Evolutionary conservation across 345 rosid species (phyloP), one percentile per base, ranked within the genome.

Genomic region (Bruguiera parviflora): DNA sequence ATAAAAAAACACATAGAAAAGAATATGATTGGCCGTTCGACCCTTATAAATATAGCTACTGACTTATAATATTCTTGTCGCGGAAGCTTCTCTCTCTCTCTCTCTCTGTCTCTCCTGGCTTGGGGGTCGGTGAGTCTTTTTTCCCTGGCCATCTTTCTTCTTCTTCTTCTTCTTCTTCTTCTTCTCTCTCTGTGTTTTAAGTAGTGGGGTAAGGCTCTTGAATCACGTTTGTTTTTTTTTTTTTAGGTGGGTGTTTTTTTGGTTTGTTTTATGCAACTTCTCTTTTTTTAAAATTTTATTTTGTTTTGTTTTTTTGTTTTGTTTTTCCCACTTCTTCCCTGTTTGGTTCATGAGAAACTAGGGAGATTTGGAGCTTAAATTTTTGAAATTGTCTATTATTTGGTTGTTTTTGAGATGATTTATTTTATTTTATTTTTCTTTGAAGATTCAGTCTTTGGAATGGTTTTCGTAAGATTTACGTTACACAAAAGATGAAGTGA

Each of bases 271-370:
- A 8, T 21, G 6, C 8, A 11, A 10, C 0, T 6, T 9, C 0
- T 6, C 5, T 21, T 64, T 47, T 19, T 18, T 5, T n/a, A 3
- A 2, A 2, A 6, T 28, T 18, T n/a, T 52, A n/a, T n/a, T n/a
- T n/a, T n/a, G n/a, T n/a, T n/a, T n/a, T n/a, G n/a, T n/a, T n/a
- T n/a, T n/a, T n/a, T n/a, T n/a, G n/a, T n/a, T n/a, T n/a, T n/a
- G n/a, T 61, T 2, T 43, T 28, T 7, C 13, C 7, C 21, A 37
- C 8, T 52, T 25, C 39, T 59, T 29, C 53, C 20, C 16, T 70
- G 46, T 20, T 53, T 57, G 53, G 65, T 33, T 65, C 37, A 21
- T 57, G 35, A n/a, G 61, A 35, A 69, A 69, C 53, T 49, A 25
- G 27, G 61, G 58, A 69, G n/a, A 51, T 16, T 21, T 1, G 3